Evolutionary conservation across 495 filamentous ascomycete species (phyloP), one percentile per base, ranked within the genome.

Genomic region (Aspergillus panamensis): DNA sequence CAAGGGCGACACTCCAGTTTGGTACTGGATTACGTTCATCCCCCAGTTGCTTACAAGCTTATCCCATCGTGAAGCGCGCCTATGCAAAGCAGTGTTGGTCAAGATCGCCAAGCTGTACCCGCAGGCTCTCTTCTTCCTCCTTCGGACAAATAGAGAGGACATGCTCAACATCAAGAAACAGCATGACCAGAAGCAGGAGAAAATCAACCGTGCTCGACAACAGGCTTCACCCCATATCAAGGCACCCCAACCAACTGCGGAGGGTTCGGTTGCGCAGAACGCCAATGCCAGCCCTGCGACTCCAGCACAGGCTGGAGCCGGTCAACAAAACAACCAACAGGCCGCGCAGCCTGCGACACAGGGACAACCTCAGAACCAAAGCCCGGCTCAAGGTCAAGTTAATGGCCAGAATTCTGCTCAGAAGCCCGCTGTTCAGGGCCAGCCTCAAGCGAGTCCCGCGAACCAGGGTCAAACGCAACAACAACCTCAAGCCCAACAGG

Each of bases 1-100:
- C 76, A 96, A 96, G 76, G 95, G 92, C 43, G 95, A 99, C 39
- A 91, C 88, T 7, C 92, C 91, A 1, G 88, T 94, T 16, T 99
- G 95, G 95, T 97, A 97, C 72, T 99, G 95, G 95, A 97, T 97
- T 55, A 97, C 94, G 0, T 99, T 92, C 69, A 97, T 99, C 62
- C 95, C 95, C 20, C 95, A 99, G 68, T 82, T 99, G 42, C 80
- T 99, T 29, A 90, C 88, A 40, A 92, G 91, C 51, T 77, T 97
- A 57, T 89, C 87, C 9, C 87, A 96, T 61, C 90, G 90, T 55
- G 95, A 99, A 73, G 92, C 91, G 14, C 82, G 83, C n/a, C 84
- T 95, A 48, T 87, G 91, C 58, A 85, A 92, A 55, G 80, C 75
- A 45, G 87, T 99, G 33, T 77, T 99, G 19, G 80, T 88, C 20